Conservation (phyloP, 768 basidiomycete genomes). For the Chalciporus sphaerocephalus region DNA sequence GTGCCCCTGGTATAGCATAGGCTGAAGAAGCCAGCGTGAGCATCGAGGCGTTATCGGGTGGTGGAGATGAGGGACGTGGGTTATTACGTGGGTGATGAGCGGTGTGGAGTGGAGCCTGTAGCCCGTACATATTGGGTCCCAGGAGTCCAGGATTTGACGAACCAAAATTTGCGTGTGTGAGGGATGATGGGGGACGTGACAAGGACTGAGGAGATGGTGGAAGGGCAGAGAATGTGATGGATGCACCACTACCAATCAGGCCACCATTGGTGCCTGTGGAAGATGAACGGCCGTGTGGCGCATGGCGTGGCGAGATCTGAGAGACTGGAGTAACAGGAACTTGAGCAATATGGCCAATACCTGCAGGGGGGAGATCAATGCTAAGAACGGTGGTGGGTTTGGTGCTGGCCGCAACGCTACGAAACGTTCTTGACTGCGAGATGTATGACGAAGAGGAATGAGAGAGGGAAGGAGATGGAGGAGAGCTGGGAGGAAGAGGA, state of each 20-base stretch:
- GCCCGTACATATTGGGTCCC: constrained; percentile 25
- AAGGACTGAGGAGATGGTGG: constrained; percentile 45
- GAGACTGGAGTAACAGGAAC: constrained; percentile 60
- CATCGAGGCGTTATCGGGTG: constrained; percentile 86
- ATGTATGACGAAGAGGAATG: constrained; percentile 80
- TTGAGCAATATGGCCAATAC: constrained; percentile 90
- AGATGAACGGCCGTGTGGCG: constrained; percentile 57
- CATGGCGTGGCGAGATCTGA: constrained; percentile 46
- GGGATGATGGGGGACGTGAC: constrained; percentile 41
- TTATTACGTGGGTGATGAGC: constrained; percentile 94
- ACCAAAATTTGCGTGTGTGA: constrained; percentile 14
- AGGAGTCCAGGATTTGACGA: constrained; percentile 31
- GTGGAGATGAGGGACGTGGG: constrained; percentile 87
- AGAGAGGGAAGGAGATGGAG: constrained; percentile 83
- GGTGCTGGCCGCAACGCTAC: constrained; percentile 81
- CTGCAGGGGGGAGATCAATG: constrained; percentile 74
- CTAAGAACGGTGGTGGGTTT: constrained; percentile 95
- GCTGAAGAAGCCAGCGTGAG: constrained; percentile 93
- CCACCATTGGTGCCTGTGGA: constrained; percentile 50
- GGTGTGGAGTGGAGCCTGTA: constrained; percentile 86
- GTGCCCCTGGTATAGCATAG: constrained; percentile 66
- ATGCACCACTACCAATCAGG: constrained; percentile 45
- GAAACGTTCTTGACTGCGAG: constrained; percentile 76
- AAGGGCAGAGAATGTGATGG: constrained; percentile 72
- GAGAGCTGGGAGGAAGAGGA: constrained; percentile 82